A percentile compares a stretch with the other conserved stretches of the same genome.
phyloP scores from a whole-genome alignment of 2,329 filamentous ascomycete genomes.

The Alternaria triticina region DNA sequence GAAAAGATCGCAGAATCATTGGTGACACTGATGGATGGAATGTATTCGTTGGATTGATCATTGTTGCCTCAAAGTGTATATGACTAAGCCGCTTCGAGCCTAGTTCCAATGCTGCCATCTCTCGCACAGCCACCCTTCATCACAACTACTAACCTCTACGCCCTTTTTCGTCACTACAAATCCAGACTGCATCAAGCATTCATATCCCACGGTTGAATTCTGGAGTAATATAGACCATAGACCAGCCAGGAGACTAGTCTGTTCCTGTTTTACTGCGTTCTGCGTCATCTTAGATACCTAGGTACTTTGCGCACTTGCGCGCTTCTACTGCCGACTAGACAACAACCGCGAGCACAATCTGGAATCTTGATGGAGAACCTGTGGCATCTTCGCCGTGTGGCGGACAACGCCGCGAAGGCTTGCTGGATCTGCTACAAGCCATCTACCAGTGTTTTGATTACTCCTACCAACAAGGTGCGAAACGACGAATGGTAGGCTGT shows the following conservation, averaged over 20 bases:
- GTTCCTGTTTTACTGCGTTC: neutral
- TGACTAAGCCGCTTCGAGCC: constrained; percentile 11
- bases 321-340: neutral
- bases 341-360: neutral
- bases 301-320: neutral
- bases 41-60: constrained; percentile 1
- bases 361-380: constrained; percentile 67
- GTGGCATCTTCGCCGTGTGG: constrained; percentile 86
- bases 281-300: neutral
- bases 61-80: constrained; percentile 1
- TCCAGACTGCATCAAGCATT: neutral
- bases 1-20: constrained; percentile 16
- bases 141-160: neutral
- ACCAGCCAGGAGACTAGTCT: neutral
- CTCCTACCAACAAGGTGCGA: constrained; percentile 82
- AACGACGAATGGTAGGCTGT: neutral
- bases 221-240: neutral
- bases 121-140: constrained; percentile 1
- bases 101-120: constrained; percentile 10
- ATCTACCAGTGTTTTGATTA: constrained; percentile 84
- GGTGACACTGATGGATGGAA: constrained; percentile 4
- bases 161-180: neutral
- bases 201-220: neutral
- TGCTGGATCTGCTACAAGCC: constrained; percentile 94
- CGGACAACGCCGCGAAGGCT: constrained; percentile 79